These are phyloP conservation scores for Fonsecaea monophora DNA, from an alignment of 2,329 filamentous ascomycete species.

Conservation along the genomic window DNA sequence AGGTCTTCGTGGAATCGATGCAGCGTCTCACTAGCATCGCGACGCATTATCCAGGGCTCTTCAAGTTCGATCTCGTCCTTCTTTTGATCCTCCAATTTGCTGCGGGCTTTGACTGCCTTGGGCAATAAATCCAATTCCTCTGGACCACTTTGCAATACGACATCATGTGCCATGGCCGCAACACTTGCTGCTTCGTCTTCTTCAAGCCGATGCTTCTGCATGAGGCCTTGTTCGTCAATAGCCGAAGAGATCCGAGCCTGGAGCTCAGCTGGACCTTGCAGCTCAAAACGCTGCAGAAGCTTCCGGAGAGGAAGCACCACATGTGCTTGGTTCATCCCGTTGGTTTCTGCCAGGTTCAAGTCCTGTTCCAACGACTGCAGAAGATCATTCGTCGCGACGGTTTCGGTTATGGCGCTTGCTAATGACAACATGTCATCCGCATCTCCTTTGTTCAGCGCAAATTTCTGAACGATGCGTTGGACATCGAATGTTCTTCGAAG, in stretches of 20 bases:
- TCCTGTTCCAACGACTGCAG: slow-evolving; percentile 43
- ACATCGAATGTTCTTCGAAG: slow-evolving; percentile 82
- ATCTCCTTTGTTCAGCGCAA: slow-evolving; percentile 89
- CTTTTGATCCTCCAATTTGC: slow-evolving; percentile 41
- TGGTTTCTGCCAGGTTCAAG: slow-evolving; percentile 30
- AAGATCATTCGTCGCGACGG: slow-evolving; percentile 62
- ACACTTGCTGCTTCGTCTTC: slow-evolving; percentile 74
- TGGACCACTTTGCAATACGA: slow-evolving; percentile 70
- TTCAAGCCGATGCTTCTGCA: slow-evolving; percentile 77
- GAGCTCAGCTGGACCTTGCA: slow-evolving; percentile 71
- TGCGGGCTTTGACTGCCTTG: slow-evolving; percentile 53
- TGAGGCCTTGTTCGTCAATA: slow-evolving; percentile 92
- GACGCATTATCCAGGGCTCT: slow-evolving; percentile 69
- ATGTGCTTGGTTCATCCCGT: slow-evolving; percentile 42
- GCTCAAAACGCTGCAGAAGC: slow-evolving; percentile 65
- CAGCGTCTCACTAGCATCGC: slow-evolving; percentile 70
- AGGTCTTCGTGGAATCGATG: slow-evolving; percentile 72
- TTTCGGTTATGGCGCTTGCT: slow-evolving; percentile 80
- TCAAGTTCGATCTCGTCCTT: slow-evolving; percentile 49
- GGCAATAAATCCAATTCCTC: slow-evolving; percentile 63
- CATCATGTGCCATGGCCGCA: slow-evolving; percentile 73
- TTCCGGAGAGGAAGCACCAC: slow-evolving; percentile 40
- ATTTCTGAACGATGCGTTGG: slow-evolving; percentile 89
- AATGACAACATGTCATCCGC: slow-evolving; percentile 87
- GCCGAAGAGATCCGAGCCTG: slow-evolving; percentile 74